A percentile compares a stretch with the other conserved stretches of the same genome.
Evolutionary conservation across 148 eudicot species (phyloP).

Genomic region (Heliamphora exappendiculata): DNA sequence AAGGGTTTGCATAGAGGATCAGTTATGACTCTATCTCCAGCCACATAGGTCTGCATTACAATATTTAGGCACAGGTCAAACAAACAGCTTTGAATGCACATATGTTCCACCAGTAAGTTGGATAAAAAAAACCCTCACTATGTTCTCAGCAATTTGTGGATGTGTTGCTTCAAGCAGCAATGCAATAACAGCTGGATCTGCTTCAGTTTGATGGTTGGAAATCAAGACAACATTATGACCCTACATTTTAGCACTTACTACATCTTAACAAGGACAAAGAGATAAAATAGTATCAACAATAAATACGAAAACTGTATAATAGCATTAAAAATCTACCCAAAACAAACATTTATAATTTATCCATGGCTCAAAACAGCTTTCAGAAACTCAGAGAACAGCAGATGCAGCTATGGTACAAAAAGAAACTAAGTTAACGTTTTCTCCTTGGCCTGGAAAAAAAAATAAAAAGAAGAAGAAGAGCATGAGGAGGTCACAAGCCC

Average conservation of each 20-base stretch:
- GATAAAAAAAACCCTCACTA: slow-evolving; percentile 34
- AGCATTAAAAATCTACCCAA: neutral
- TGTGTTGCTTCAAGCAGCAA: slow-evolving; percentile 70
- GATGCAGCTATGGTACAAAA: neutral
- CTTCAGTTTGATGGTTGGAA: slow-evolving; percentile 97
- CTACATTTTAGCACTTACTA: slow-evolving; percentile 35
- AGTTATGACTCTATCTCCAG: slow-evolving; percentile 92
- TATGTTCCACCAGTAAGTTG: slow-evolving; percentile 13
- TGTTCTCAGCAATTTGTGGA: slow-evolving; percentile 62
- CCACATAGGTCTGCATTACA: slow-evolving; percentile 69
- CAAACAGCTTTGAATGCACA: neutral
- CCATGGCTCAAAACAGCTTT: neutral
- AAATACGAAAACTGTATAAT: neutral
- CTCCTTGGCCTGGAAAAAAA: too few relatives aligned
- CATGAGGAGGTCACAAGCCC: too few relatives aligned
- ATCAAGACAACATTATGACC: slow-evolving; percentile 89
- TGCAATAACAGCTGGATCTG: slow-evolving; percentile 94
- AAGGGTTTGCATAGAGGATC: slow-evolving; percentile 99
- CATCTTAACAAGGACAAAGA: neutral
- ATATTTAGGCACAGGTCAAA: slow-evolving; percentile 8
- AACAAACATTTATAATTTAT: neutral
- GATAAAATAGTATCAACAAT: neutral
- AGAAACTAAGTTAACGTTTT: neutral
- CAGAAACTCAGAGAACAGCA: neutral
- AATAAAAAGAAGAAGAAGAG: too few relatives aligned